phyloP scores from a whole-genome alignment of 257 asterid species.

The Solanum infundibuliforme region DNA sequence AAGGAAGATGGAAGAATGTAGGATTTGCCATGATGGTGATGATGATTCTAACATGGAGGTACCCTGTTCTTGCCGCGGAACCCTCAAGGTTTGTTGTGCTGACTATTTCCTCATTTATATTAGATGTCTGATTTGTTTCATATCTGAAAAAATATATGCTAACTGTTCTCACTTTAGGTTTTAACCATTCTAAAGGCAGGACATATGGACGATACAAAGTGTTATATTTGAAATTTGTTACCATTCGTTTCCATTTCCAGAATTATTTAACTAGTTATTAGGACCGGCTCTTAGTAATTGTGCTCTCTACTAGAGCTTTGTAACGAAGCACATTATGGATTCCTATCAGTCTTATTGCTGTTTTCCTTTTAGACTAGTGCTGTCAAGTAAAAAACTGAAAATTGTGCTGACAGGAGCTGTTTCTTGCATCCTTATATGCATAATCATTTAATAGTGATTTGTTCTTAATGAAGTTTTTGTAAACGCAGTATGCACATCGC shows the following conservation, averaged over 20 bases:
- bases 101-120: not conserved
- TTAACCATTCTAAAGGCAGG: too few relatives aligned
- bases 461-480: not conserved
- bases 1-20: conserved; percentile 50
- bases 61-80: conserved; percentile 88
- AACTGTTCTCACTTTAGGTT: not conserved
- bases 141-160: not conserved
- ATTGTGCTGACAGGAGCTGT: not conserved
- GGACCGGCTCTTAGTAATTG: not conserved
- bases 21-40: conserved; percentile 87
- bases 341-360: not conserved
- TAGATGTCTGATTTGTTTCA: not conserved
- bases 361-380: not conserved
- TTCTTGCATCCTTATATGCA: not conserved
- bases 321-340: not conserved
- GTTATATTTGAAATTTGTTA: not conserved
- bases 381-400: not conserved
- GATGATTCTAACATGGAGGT: conserved; percentile 69
- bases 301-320: not conserved
- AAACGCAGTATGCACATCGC: conserved; percentile 67
- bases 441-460: not conserved
- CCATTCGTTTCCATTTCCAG: not conserved
- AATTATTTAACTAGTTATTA: not conserved
- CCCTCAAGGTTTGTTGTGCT: conserved; percentile 48
- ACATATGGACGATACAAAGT: too few relatives aligned